A percentile compares a stretch with the other conserved stretches of the same genome.
Conservation (phyloP, 129 eudicot species). For the Silybum marianum region DNA sequence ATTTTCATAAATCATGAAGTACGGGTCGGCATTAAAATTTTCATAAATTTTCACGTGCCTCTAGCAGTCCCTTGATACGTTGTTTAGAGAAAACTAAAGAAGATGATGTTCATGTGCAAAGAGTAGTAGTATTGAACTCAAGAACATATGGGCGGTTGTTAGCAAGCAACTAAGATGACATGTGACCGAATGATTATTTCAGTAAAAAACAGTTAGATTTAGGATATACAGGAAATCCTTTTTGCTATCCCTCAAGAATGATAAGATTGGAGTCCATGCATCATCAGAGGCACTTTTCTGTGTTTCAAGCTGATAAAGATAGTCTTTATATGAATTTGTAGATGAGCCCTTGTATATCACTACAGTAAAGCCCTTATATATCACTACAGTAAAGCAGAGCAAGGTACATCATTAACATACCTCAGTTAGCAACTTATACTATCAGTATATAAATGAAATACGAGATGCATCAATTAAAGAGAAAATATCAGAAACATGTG, state of each 20-base stretch:
- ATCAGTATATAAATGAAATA: background rate
- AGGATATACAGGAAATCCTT: background rate
- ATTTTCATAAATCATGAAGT: too few species aligned
- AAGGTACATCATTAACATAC: background rate
- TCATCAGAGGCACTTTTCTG: background rate
- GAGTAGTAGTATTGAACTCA: too few species aligned
- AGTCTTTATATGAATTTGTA: background rate
- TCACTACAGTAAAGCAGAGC: background rate
- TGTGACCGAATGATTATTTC: too few species aligned
- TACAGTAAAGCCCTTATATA: background rate
- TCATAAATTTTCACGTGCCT: too few species aligned
- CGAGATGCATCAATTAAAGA: background rate
- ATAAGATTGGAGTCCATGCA: too few species aligned
- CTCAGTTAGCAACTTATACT: too few species aligned
- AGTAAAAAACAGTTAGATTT: conserved; percentile 1
- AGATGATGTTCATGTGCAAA: too few species aligned
- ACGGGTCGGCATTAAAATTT: too few species aligned
- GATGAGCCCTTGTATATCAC: too few species aligned
- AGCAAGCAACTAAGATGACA: conserved; percentile 14
- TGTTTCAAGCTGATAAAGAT: background rate
- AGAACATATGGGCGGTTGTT: background rate
- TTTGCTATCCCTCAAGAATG: too few species aligned
- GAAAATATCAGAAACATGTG: background rate
- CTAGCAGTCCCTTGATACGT: too few species aligned
- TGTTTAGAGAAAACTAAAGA: too few species aligned